Evolutionary conservation across 2,329 filamentous ascomycete genomes (phyloP), one percentile per base, ranked within the genome.

Genomic region (Monilinia fructigena): DNA sequence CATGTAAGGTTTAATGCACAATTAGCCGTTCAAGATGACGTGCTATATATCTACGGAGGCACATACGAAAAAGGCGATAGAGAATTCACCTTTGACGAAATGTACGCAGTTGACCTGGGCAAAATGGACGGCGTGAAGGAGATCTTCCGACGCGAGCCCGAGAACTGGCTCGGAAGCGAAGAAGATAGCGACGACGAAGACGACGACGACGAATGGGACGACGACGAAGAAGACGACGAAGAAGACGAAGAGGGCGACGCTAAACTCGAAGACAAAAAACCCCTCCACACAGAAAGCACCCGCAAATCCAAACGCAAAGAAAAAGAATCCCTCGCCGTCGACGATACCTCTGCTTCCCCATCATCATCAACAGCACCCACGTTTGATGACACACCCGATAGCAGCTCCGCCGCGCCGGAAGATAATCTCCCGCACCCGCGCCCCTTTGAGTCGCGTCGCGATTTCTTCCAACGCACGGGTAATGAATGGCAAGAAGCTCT

Each of bases 61-160:
- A 99, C 94, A 0, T 97, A 90, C 74, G 95, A 99, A 76, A 95
- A 96, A 76, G 94, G 92, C 23, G 95, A 99, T 74, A 86, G 92
- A 28, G 95, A 99, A 77, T 97, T 91, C 74, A 98, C 93, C 0
- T 97, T 98, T 77, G 93, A 97, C 72, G 95, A 99, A 74, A 82
- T 99, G 78, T 96, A 96, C 79, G 89, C 92, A 2, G 88, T 98
- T 68, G 93, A 99, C 74, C 82, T 99, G n/a, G 93, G 90, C 68
- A 97, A 97, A 78, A 83, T 99, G 68, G 93, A 98, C 72, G 95
- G 95, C 4, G 94, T 95, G 70, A 94, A 93, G 76, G 90, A 97
- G 78, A 86, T 98, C 58, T 98, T 94, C 80, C 91, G 84, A 76
- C 85, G 92, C 63, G 90, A 96, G 72, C 88, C 93, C 72, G 86